Evolutionary conservation across 1,284 basidiomycete species (phyloP), one percentile per base, ranked within the genome.

Genomic region (Exsudoporus floridanus): DNA sequence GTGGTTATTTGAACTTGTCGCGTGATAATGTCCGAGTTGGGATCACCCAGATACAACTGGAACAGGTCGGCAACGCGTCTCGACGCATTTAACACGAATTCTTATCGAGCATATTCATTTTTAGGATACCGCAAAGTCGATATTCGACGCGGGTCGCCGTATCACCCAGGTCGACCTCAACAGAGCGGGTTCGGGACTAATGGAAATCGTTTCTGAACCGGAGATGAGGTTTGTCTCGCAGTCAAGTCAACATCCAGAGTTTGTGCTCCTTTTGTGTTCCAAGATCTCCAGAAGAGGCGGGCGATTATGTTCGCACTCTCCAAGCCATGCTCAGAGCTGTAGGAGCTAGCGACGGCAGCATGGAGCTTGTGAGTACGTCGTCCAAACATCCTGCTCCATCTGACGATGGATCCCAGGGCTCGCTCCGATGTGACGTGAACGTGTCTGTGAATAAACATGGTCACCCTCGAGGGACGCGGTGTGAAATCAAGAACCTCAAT

Each of bases 401-500:
- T 53, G 7, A 47, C 36, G 38, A 28, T 25, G 16, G 10, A 44
- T 50, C 50, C 50, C 49, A 96, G 93, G 94, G 94, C 1, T 96
- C 93, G 9, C 75, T 99, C 31, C 82, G 96, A 31, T 96, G 95
- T 61, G 96, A 99, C 66, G 92, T 95, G 34, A 99, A 99, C 65
- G 89, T 99, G 2, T 98, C 95, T 2, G 82, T 97, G 2, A 88
- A 91, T 61, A 77, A 78, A 39, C 65, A 73, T 27, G 86, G 86
- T 12, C 74, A 81, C 23, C 75, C 82, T 1, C 83, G 75, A 13
- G 94, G 94, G 1, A 94, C 89, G 0, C 85, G 97, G 18, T 97
- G 94, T 65, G 97, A 99, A 73, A 86, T 99, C 64, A 99, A 99
- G 74, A 99, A 99, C 65, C 77, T 99, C 51, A 98, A 98, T 69